Percentiles rank a stretch among this genome's conserved stretches.
Conservation (phyloP, 2,329 filamentous ascomycete genomes). For the Grosmannia serpens region DNA sequence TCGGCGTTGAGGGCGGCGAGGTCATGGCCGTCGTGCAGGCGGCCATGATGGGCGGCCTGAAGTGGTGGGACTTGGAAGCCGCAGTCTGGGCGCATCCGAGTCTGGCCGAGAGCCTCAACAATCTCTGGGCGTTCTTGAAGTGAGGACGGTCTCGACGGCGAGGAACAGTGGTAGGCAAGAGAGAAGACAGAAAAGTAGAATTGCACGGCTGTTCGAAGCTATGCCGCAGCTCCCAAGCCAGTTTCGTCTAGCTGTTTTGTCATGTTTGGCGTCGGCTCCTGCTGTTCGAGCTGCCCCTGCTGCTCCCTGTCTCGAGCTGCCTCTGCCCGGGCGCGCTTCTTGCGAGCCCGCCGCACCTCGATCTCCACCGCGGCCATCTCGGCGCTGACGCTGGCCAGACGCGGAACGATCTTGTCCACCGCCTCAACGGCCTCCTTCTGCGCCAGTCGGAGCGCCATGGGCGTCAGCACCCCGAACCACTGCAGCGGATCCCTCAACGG, state of each 20-base stretch:
- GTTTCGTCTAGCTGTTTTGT: background rate
- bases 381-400: slow-evolving; percentile 42
- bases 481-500: slow-evolving; percentile 38
- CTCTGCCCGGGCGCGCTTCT: slow-evolving; percentile 38
- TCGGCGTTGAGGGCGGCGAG: background rate
- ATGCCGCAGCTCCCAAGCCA: background rate
- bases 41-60: background rate
- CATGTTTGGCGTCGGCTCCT: background rate
- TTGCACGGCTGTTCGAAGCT: background rate
- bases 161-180: no score
- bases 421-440: slow-evolving; percentile 46
- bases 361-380: slow-evolving; percentile 57
- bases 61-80: background rate
- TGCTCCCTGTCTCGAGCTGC: background rate
- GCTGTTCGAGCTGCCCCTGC: background rate
- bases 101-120: background rate
- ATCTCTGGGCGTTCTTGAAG: background rate
- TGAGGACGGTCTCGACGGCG: no score
- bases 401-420: slow-evolving; percentile 46
- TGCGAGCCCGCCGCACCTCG: slow-evolving; percentile 51
- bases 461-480: slow-evolving; percentile 46
- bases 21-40: background rate
- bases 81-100: background rate
- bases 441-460: slow-evolving; percentile 40
- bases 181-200: no score